A percentile compares a stretch with the other conserved stretches of the same genome.
These are phyloP conservation scores for Penicillium sp. DNA, from an alignment of 2,329 filamentous ascomycete genomes.

Conservation along the genomic window DNA sequence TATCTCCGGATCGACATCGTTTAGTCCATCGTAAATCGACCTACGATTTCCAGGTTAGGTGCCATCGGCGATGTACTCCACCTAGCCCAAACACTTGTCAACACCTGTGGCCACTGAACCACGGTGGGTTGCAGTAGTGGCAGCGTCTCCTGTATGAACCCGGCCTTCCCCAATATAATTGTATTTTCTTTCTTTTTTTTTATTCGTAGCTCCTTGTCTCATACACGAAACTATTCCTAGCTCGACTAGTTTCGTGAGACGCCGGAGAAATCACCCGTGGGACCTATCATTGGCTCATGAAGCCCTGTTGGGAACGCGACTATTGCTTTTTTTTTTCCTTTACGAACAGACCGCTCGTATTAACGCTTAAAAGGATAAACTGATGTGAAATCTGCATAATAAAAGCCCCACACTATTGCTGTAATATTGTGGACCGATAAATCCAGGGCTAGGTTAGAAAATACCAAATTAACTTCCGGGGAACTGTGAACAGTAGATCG, in stretches of 20 bases:
- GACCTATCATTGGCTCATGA: neutral
- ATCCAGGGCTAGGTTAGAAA: too few relatives aligned
- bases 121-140: neutral
- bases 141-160: neutral
- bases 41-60: conserved; percentile 1
- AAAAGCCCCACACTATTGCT: too few relatives aligned
- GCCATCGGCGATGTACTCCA: neutral
- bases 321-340: neutral
- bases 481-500: neutral
- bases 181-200: neutral
- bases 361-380: too few relatives aligned
- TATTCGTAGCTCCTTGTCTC: neutral
- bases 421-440: too few relatives aligned
- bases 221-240: conserved; percentile 3
- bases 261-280: neutral
- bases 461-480: neutral
- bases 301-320: neutral
- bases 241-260: conserved; percentile 1
- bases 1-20: conserved; percentile 20
- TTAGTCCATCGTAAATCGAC: conserved; percentile 1
- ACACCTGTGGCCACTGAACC: neutral
- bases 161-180: neutral
- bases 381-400: too few relatives aligned
- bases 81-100: neutral
- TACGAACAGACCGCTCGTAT: too few relatives aligned